These are phyloP conservation scores for Chaetomium cochliodes DNA, from an alignment of 495 filamentous ascomycete genomes.

Conservation along the genomic window DNA sequence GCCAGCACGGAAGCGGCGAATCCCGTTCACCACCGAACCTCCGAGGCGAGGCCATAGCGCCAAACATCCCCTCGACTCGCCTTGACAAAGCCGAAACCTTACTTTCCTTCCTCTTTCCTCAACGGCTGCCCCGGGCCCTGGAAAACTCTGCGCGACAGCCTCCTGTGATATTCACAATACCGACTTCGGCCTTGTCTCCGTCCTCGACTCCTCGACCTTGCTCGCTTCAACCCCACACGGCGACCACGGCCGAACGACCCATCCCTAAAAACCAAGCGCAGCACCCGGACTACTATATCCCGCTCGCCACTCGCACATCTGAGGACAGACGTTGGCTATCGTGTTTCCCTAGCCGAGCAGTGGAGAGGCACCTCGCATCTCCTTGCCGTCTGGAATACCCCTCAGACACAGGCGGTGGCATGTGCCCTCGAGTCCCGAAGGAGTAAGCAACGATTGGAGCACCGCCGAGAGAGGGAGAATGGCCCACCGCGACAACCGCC, in stretches of 20 bases:
- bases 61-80: neutral
- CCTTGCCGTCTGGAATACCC: neutral
- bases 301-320: neutral
- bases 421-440: neutral
- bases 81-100: neutral
- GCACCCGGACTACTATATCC: neutral
- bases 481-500: neutral
- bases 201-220: no score
- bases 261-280: neutral
- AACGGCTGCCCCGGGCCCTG: neutral
- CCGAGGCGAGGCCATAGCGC: constrained; percentile 5
- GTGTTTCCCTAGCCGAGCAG: neutral
- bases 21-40: neutral
- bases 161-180: neutral
- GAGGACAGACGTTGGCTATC: neutral
- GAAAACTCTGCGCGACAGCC: neutral
- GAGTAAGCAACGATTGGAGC: neutral
- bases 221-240: neutral
- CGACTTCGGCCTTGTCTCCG: no score
- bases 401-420: neutral
- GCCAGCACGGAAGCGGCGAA: constrained; percentile 4
- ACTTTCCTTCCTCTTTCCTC: neutral
- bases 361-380: neutral
- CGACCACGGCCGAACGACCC: neutral
- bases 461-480: neutral